Base-by-base conservation (phyloP, 768 basidiomycete species). In the Termitomyces sp. region DNA sequence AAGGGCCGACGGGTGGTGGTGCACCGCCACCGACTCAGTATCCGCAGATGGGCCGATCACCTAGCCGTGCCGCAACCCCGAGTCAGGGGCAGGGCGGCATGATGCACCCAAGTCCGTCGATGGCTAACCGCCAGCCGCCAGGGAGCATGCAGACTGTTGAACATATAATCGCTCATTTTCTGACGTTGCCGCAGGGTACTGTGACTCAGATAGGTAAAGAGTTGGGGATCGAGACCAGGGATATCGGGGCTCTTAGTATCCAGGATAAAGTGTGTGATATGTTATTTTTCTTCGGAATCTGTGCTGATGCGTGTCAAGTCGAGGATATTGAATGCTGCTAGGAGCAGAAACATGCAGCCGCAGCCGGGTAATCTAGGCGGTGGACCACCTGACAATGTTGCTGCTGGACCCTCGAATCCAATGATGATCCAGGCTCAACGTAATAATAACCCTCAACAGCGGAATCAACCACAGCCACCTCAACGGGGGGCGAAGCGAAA, bases 91-190 rank as follows among this genome's bases (percentile, higher is more conserved):
- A 61, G 19, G 62, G 73, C 7, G 70, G 66, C 37, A 76, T 80
- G 68, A 72, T 78, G 55, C 79, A 82, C 2, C 80, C 67, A 1
- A 88, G 86, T 63, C 86, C 87, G 5, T 83, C 82, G 5, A 42
- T 87, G 61, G 68, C 75, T 5, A 58, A 73, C 35, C 77, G 84
- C 5, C 77, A 78, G 59, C 72, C 78, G 17, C 41, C 50, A 23
- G 62, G 67, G 5, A 30, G 9, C 45, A 45, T 51, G 33, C 65
- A 60, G 53, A 63, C 47, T 30, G 60, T 60, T 31, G 43, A 33
- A 33, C 11, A 45, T 26, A 55, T 81, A 50, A 77, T 77, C 54
- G 15, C 47, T 15, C 83, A 86, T 50, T 57, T 86, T 5, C 59
- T 62, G 40, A 58, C 64, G 37, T 69, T 86, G 4, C 76, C 82